Evolutionary conservation across 2,329 filamentous ascomycete genomes (phyloP), one percentile per base, ranked within the genome.

Genomic region (Verticillium longisporum): DNA sequence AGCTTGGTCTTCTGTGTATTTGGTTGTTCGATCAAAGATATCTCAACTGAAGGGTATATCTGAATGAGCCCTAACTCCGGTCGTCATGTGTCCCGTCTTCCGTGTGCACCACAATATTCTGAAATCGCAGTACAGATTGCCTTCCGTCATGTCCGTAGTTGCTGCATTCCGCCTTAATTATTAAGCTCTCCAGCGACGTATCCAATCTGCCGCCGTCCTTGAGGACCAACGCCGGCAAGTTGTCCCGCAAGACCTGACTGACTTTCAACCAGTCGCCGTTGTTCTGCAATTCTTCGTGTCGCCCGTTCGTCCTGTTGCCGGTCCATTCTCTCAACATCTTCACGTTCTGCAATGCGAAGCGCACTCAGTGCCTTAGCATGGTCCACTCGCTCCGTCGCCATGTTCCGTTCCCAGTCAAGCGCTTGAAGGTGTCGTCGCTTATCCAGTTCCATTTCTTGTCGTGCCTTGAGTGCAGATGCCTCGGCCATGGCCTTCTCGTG

Each of bases 171-270:
- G 11, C 6, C 15, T 50, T 18, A 50, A 7, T 50, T 50, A 63
- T 78, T 77, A 68, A 84, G 61, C 72, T 85, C 83, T 56, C 77
- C 77, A 55, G 79, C 79, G 36, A 86, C 76, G 64, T 78, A 85
- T n/a, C 83, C 83, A 73, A 85, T 81, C 73, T 83, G 80, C 63
- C 78, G 75, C 66, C 80, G 71, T 53, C 70, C 70, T n/a, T 71
- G 71, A 6, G 72, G 70, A 33, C 71, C 71, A 18, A 65, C 65
- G 37, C 61, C 65, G 4, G 71, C 68, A 53, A 78, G 65, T 60
- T 70, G 74, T 38, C 69, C 69, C 18, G 77, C 77, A 7, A 79
- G 69, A 41, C 65, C 63, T 56, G 68, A 72, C 73, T 80, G 77
- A 56, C 74, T 75, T 55, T 80, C 76, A 9, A 83, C 80, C 61